These are phyloP conservation scores for Phialophora tarda DNA, from an alignment of 2,329 filamentous ascomycete species.

Conservation along the genomic window DNA sequence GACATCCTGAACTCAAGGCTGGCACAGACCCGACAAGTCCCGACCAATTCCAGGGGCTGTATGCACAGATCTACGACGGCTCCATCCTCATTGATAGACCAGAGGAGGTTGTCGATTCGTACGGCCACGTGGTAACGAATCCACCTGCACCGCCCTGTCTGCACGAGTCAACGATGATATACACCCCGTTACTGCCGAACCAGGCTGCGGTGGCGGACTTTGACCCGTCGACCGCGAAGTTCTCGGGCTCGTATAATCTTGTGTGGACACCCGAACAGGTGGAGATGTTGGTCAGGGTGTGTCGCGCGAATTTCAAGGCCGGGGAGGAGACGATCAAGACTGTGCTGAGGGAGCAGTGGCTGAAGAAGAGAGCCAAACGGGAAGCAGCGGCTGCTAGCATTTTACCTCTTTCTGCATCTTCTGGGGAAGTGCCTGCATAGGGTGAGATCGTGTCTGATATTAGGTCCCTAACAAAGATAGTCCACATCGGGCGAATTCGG, in stretches of 20 bases:
- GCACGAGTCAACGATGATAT: conserved; percentile 29
- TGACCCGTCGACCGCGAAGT: conserved; percentile 31
- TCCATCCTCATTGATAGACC: conserved; percentile 22
- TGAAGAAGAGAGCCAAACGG: conserved; percentile 20
- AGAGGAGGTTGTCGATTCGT: conserved; percentile 25
- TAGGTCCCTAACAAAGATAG: not conserved
- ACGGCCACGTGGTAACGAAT: conserved; percentile 25
- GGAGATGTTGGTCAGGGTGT: conserved; percentile 28
- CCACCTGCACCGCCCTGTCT: conserved; percentile 23
- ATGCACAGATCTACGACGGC: conserved; percentile 31
- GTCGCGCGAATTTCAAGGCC: conserved; percentile 23
- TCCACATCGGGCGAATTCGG: not conserved
- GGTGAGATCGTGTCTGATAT: not conserved
- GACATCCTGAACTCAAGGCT: conserved; percentile 17
- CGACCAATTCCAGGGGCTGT: conserved; percentile 25
- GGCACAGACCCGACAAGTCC: conserved; percentile 14
- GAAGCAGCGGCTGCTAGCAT: not conserved
- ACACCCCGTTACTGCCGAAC: conserved; percentile 31
- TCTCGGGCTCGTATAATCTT: conserved; percentile 31
- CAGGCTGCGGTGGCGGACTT: conserved; percentile 23
- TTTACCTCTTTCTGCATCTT: not conserved
- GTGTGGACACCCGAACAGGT: conserved; percentile 31
- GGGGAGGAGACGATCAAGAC: conserved; percentile 26
- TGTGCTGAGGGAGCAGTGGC: conserved; percentile 25
- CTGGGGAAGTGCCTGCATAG: not conserved